phyloP scores from a whole-genome alignment of 1,284 basidiomycete species.

The Leccinum proliferum region DNA sequence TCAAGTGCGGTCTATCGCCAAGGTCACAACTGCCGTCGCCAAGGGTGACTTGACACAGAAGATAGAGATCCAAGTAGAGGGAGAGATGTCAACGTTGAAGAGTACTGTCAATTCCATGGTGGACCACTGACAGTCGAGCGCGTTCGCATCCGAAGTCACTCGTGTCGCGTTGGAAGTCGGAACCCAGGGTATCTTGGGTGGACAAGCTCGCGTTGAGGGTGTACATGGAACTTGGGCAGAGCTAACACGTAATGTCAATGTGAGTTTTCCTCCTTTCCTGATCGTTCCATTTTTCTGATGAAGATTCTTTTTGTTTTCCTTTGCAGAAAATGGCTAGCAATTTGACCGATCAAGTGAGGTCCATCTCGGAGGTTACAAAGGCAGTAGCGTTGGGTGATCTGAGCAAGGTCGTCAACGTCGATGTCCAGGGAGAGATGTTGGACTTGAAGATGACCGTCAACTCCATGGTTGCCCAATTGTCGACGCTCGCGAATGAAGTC shows the following conservation, averaged over 20 bases:
- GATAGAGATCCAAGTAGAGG: slow-evolving; percentile 88
- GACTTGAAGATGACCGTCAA: slow-evolving; percentile 92
- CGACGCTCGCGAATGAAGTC: slow-evolving; percentile 82
- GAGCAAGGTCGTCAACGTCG: slow-evolving; percentile 86
- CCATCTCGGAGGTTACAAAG: slow-evolving; percentile 96
- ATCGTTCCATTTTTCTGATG: slow-evolving; percentile 21
- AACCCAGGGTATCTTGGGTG: slow-evolving; percentile 89
- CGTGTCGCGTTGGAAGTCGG: slow-evolving; percentile 92
- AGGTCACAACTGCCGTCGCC: slow-evolving; percentile 91
- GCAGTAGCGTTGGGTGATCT: slow-evolving; percentile 94
- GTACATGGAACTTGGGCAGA: slow-evolving; percentile 95
- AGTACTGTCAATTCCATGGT: slow-evolving; percentile 88
- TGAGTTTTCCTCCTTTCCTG: slow-evolving; percentile 30
- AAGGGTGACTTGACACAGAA: slow-evolving; percentile 87
- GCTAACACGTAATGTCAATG: slow-evolving; percentile 85
- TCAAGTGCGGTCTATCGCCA: slow-evolving; percentile 90
- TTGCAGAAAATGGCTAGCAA: slow-evolving; percentile 82
- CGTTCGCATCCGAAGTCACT: slow-evolving; percentile 93
- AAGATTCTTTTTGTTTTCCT: not conserved
- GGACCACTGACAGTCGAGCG: slow-evolving; percentile 82
- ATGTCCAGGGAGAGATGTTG: slow-evolving; percentile 96
- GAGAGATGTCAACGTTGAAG: slow-evolving; percentile 85
- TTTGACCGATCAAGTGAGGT: slow-evolving; percentile 94
- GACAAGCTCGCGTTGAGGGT: slow-evolving; percentile 88
- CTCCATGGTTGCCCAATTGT: slow-evolving; percentile 84